Base-by-base conservation (phyloP, 495 filamentous ascomycete species). In the Stereocaulon alpinum region DNA sequence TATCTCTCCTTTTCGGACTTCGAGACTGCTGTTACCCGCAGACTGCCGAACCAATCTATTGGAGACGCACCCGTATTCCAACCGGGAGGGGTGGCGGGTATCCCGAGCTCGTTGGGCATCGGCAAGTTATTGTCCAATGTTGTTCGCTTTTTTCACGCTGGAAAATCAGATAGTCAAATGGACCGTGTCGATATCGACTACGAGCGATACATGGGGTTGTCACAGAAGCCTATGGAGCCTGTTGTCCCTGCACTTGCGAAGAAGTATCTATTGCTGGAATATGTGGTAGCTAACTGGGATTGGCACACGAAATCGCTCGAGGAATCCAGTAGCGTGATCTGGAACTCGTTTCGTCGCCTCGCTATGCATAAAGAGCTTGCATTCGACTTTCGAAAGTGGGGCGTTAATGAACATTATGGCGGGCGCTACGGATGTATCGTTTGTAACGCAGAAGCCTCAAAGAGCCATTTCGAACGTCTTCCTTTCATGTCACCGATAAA, bases 1-100 rank as follows among this genome's bases (percentile, higher is more conserved):
- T 66, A 68, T 30, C 52, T 68, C n/a, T 57, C 30, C 27, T 66
- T 68, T 37, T 64, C 66, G 0, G 66, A 68, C 29, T 68, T 68
- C 43, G 66, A 68, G 41, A 60, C 40, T 4, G 57, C 55, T 22
- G 49, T 64, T 6, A 27, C 48, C 12, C 42, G 32, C 18, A 40
- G 24, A 41, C 11, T 29, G 1, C 24, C 17, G 20, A 15, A 11
- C 34, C 45, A 30, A 9, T 24, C 24, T 24, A 9, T 45, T n/a
- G 15, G 22, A 56, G 55, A 20, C 29, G 4, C n/a, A 24, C 41
- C 29, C 24, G n/a, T 45, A 3, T 45, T 56, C n/a, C n/a, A 40
- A 14, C 1, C n/a, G 20, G 55, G 42, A 10, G 55, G 40, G 32
- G 24, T 34, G 18, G 29, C 15, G 4, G 30, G 3, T 9, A 47